Evolutionary conservation across 495 filamentous ascomycete genomes (phyloP), one percentile per base, ranked within the genome.

Genomic region (Aspergillus ellipticus): DNA sequence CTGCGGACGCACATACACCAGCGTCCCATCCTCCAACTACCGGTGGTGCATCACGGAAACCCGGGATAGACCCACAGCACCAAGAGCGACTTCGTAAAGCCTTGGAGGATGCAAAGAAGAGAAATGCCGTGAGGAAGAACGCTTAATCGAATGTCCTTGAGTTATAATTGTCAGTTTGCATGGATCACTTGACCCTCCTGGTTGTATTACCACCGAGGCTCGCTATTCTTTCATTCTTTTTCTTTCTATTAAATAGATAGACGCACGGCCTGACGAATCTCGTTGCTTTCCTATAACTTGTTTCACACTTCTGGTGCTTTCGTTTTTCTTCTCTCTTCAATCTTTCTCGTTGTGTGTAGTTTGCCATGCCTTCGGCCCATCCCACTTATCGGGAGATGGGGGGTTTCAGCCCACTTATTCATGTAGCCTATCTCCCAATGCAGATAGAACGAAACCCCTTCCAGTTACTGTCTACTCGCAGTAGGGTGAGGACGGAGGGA

Each of bases 41-140:
- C 31, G 56, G 43, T 31, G 16, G 45, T 20, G 39, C 43, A 7
- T 47, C 65, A n/a, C 54, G 43, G 42, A 56, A 55, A 10, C 20
- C 58, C 21, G 67, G 64, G 8, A 61, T 62, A 11, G 65, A 79
- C 26, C 57, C 62, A 9, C 72, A 72, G 45, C 74, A 80, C 56
- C 67, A 77, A 56, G 67, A 78, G 49, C 67, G 78, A 42, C 57
- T 79, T 31, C 74, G 72, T 26, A 77, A 67, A 55, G 77, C 79
- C 4, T 53, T 81, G 43, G 76, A 80, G 39, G 70, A 74, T 24
- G 78, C 77, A 4, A 80, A 80, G 62, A 75, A 68, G 60, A 70
- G 78, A 51, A 80, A 82, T 62, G 75, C 77, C 26, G 68, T 66
- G 17, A 71, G 68, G 51, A 57, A 59, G 46, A 58, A 58, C 29